phyloP scores from a whole-genome alignment of 2,329 filamentous ascomycete genomes.

The Reticulascus tulasneorum region DNA sequence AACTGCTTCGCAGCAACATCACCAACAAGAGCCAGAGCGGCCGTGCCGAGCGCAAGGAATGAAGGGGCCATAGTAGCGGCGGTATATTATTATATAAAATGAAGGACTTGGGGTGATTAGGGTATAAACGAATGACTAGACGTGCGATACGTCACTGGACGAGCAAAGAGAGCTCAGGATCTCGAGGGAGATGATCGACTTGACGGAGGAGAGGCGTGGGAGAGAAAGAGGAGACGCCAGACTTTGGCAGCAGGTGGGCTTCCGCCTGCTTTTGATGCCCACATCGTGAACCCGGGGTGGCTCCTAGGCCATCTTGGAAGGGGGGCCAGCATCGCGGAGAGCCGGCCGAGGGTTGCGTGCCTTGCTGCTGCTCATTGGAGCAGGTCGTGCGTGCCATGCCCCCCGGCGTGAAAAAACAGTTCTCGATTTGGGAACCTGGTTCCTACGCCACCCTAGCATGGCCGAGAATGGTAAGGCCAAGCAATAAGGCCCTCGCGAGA shows the following conservation, averaged over 20 bases:
- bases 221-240: background rate
- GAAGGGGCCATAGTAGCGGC: slow-evolving; percentile 34
- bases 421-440: too few relatives aligned
- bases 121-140: slow-evolving; percentile 35
- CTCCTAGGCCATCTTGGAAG: background rate
- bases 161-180: slow-evolving; percentile 29
- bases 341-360: background rate
- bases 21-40: slow-evolving; percentile 30
- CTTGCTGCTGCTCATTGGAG: background rate
- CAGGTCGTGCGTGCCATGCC: too few relatives aligned
- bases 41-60: slow-evolving; percentile 33
- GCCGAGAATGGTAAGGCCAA: slow-evolving; percentile 3
- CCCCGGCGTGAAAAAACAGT: too few relatives aligned
- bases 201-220: slow-evolving; percentile 7
- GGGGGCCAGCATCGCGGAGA: slow-evolving; percentile 1
- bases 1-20: slow-evolving; percentile 26
- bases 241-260: background rate
- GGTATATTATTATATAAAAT: slow-evolving; percentile 19
- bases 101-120: slow-evolving; percentile 17
- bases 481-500: slow-evolving; percentile 1
- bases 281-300: background rate
- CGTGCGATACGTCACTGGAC: slow-evolving; percentile 40
- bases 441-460: too few relatives aligned
- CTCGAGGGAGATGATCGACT: slow-evolving; percentile 13
- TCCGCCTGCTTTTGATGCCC: slow-evolving; percentile 8